Evolutionary conservation across 805 yeast genomes (phyloP).

Genomic region (Jamesozyma lodderae): DNA sequence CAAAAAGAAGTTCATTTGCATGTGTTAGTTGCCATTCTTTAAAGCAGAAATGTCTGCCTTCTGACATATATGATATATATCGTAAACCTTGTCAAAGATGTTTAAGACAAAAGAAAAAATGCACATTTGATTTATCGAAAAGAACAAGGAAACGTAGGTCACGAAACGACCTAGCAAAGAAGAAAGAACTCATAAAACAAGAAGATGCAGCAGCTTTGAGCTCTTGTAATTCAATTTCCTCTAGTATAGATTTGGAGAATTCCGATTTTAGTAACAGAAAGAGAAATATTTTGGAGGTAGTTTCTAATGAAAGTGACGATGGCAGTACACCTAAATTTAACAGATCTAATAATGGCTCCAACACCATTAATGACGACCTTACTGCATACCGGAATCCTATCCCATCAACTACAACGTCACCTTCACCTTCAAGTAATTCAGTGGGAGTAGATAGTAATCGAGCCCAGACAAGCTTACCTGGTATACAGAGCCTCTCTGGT

Average conservation of each 20-base stretch:
- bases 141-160: slow-evolving; percentile 37
- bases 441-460: no score
- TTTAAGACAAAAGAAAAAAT: slow-evolving; percentile 47
- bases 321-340: no score
- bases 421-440: no score
- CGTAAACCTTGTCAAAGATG: slow-evolving; percentile 69
- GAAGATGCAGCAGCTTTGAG: no score
- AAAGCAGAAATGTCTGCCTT: slow-evolving; percentile 78
- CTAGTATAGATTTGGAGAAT: no score
- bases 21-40: slow-evolving; percentile 55
- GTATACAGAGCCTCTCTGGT: slow-evolving; percentile 8
- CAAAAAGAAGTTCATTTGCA: slow-evolving; percentile 30
- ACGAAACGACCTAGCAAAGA: background rate
- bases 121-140: slow-evolving; percentile 60
- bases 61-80: slow-evolving; percentile 38
- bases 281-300: background rate
- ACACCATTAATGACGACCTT: no score
- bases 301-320: background rate
- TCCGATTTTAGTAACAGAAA: no score
- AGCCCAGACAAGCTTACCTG: slow-evolving; percentile 6
- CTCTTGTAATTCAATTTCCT: no score
- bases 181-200: background rate
- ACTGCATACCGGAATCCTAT: no score
- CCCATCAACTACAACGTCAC: no score
- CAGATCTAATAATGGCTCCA: no score